A percentile compares a stretch with the other conserved stretches of the same genome.
Evolutionary conservation across 768 basidiomycete species (phyloP).

Genomic region (Lenzites betulinus): DNA sequence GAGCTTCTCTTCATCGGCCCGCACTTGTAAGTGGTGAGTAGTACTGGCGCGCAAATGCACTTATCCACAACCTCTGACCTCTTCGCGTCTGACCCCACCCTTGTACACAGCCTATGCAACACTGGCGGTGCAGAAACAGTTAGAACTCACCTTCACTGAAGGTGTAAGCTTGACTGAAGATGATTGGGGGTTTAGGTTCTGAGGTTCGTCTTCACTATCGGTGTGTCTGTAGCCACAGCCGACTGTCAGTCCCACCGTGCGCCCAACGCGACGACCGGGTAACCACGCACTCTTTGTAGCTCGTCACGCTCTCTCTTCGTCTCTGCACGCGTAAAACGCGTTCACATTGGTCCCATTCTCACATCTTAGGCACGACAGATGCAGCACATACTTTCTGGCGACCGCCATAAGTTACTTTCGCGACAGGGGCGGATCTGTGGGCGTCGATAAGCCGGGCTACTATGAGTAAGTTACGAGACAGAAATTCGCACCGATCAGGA

Average conservation of each 20-base stretch:
- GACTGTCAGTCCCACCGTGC: neutral
- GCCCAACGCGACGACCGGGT: neutral
- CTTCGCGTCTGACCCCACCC: neutral
- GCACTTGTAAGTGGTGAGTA: neutral
- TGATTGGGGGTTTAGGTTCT: neutral
- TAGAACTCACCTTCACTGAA: neutral
- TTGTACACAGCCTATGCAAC: too few relatives aligned
- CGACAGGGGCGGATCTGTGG: slow-evolving; percentile 1
- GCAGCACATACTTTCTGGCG: slow-evolving; percentile 22
- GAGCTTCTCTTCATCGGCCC: slow-evolving; percentile 6
- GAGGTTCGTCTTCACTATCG: slow-evolving; percentile 4
- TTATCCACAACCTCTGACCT: neutral
- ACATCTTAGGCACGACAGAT: too few relatives aligned
- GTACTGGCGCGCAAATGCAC: neutral
- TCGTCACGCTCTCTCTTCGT: slow-evolving; percentile 9
- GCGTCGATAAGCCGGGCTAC: neutral
- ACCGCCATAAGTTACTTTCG: slow-evolving; percentile 23
- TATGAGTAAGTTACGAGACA: neutral
- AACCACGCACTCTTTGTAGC: slow-evolving; percentile 15
- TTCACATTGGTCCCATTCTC: neutral
- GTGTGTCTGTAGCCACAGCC: slow-evolving; percentile 9
- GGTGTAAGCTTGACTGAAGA: slow-evolving; percentile 7
- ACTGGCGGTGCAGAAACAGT: too few relatives aligned
- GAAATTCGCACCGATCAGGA: slow-evolving; percentile 14
- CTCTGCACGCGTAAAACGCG: slow-evolving; percentile 16